Base-by-base conservation (phyloP, 148 eudicot species). In the Dianthus caryophyllus region DNA sequence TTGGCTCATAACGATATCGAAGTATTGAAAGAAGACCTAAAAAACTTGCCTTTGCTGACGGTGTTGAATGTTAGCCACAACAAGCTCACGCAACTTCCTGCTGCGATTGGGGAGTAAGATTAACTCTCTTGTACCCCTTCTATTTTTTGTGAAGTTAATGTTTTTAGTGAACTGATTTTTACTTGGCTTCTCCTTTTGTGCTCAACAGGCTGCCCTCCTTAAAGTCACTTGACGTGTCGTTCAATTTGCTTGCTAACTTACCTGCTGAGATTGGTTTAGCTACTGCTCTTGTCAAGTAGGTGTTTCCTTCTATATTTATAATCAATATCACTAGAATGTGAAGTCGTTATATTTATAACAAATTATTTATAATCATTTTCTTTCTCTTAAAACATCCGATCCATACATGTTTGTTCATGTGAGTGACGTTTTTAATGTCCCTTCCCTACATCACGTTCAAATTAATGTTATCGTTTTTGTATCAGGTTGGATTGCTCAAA, bases 401-500 rank as follows among this genome's bases (percentile, higher is more conserved):
- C 15, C 11, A 21, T 61, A 39, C 41, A 1, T 51, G 29, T 5
- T 14, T 52, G 47, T 52, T 44, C 27, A 30, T 72, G 30, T 24
- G 15, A 38, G 56, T 47, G 44, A 18, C 66, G 73, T 54, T 48
- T 27, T 52, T 33, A 61, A 36, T 61, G 26, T 20, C 48, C 11
- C 49, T 8, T 44, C 11, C 49, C 6, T 44, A 61, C 48, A 20
- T 48, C 38, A 61, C 16, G 17, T 47, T 22, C 9, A 27, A 11
- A 50, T 53, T 25, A 20, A 1, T 64, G 58, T 66, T 41, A 30
- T 73, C 48, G 31, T n/a, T 44, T 38, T 66, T 69, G 21, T 17
- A 66, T 16, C 77, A 95, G 99, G 97, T 56, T 90, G 78, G 97
- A 88, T 82, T 95, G 99, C 75, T 95, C 99, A 64, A 88, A 84